Conservation (phyloP, 495 filamentous ascomycete genomes). For the Aspergillus sclerotioniger region DNA sequence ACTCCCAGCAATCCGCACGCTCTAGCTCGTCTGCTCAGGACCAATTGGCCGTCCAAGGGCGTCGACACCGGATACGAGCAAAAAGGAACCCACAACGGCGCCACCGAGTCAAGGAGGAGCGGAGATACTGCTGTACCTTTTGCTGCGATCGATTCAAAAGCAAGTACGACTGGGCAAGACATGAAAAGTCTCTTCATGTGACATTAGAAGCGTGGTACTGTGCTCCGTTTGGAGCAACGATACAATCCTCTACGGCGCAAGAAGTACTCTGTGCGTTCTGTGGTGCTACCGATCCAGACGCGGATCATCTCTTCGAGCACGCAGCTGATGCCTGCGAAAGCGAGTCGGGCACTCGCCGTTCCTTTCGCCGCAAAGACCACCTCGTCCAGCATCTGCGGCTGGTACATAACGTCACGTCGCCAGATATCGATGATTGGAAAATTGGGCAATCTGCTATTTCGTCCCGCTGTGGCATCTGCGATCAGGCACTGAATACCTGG, state of each 20-base stretch:
- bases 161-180: conserved; percentile 78
- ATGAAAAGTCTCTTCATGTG: conserved; percentile 76
- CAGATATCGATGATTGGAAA: too few species aligned
- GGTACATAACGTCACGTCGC: too few species aligned
- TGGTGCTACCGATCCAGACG: too few species aligned
- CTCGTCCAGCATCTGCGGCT: too few species aligned
- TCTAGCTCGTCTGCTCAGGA: conserved; percentile 35
- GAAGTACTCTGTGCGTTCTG: conserved; percentile 34
- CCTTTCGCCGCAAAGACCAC: too few species aligned
- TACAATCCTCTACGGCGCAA: conserved; percentile 47
- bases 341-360: too few species aligned
- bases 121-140: conserved; percentile 60
- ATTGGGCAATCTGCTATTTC: conserved; percentile 26
- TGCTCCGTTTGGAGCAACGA: conserved; percentile 53
- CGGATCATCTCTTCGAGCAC: too few species aligned
- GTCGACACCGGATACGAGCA: conserved; percentile 45
- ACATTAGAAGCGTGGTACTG: conserved; percentile 75
- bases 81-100: conserved; percentile 54
- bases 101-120: conserved; percentile 16
- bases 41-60: neutral
- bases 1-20: conserved; percentile 12
- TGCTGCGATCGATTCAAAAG: conserved; percentile 76
- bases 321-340: too few species aligned
- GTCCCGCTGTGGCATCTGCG: conserved; percentile 67
- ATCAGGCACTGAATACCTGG: conserved; percentile 57